Percentiles rank a stretch among this genome's conserved stretches.
Evolutionary conservation across 805 yeast species (phyloP).

Genomic region (Pichia nanzhaoensis): DNA sequence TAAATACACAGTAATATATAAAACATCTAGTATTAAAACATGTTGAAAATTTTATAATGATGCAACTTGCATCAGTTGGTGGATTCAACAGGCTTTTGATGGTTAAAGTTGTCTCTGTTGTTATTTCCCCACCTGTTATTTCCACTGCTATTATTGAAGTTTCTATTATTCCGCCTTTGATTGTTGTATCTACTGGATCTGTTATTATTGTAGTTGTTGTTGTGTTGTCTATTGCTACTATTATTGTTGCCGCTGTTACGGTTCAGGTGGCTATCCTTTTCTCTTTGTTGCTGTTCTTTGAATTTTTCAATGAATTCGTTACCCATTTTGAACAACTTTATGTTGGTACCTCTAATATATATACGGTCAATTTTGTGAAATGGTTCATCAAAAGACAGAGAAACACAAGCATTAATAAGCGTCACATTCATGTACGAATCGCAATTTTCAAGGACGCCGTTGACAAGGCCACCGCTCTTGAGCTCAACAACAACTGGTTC

Average conservation of each 20-base stretch:
- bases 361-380: constrained; percentile 63
- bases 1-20: no score
- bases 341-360: constrained; percentile 80
- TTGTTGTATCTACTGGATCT: constrained; percentile 14
- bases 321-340: constrained; percentile 69
- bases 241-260: constrained; percentile 21
- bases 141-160: constrained; percentile 15
- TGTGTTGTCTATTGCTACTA: constrained; percentile 14
- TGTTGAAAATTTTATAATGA: no score
- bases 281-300: constrained; percentile 51
- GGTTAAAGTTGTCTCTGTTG: not conserved
- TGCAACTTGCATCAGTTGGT: not conserved
- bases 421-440: constrained; percentile 97
- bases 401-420: constrained; percentile 64
- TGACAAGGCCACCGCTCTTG: constrained; percentile 83
- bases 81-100: not conserved
- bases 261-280: constrained; percentile 21
- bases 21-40: no score
- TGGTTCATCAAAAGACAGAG: constrained; percentile 53
- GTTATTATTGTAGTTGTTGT: constrained; percentile 4
- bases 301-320: constrained; percentile 72
- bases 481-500: constrained; percentile 83
- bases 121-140: constrained; percentile 17
- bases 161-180: constrained; percentile 23
- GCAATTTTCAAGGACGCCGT: constrained; percentile 77